Base-by-base conservation (phyloP, 2,329 filamentous ascomycete genomes). In the Allantophomopsis cytisporea region DNA sequence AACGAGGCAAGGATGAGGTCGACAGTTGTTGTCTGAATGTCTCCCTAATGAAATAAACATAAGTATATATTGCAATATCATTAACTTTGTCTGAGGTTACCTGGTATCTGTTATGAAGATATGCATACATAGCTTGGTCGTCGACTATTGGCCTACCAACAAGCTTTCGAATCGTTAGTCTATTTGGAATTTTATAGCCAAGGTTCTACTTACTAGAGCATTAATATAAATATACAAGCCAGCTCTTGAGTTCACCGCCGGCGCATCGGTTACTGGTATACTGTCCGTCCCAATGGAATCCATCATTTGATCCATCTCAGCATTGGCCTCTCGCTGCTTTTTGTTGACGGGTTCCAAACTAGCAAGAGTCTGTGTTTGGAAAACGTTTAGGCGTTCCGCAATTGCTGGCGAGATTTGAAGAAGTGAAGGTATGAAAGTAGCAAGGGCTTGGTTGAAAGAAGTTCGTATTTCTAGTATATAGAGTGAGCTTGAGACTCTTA, bases 1-100 rank as follows among this genome's bases (percentile, higher is more conserved):
- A 98, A 96, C 0, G 87, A 80, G 2, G 87, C 85, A 8, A 89
- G 72, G 33, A 96, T 82, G 2, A 96, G 67, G 50, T 95, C 87
- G 39, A 86, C 76, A 0, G 83, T 76, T 35, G 86, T 77, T 11
- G 74, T 71, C 57, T 89, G 82, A 33, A 83, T 70, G 50, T 94
- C 83, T 31, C 81, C 82, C 72, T 87, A 40, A 54, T 4, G 2
- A 13, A 94, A 95, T 55, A 78, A 34, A 96, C 61, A 58, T 88
- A 91, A 38, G 74, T 83, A 47, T 91, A 77, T 10, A 96, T 68
- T 18, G 73, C 71, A 39, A 69, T 66, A 51, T 96, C 88, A 51
- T 96, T 5, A 8, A 20, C 39, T 16, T 39, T 43, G 18, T 5
- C 15, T 17, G 20, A n/a, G 28, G 62, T 47, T 62, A 83, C 81